phyloP scores from a whole-genome alignment of 257 asterid species.

The Plantago major region DNA sequence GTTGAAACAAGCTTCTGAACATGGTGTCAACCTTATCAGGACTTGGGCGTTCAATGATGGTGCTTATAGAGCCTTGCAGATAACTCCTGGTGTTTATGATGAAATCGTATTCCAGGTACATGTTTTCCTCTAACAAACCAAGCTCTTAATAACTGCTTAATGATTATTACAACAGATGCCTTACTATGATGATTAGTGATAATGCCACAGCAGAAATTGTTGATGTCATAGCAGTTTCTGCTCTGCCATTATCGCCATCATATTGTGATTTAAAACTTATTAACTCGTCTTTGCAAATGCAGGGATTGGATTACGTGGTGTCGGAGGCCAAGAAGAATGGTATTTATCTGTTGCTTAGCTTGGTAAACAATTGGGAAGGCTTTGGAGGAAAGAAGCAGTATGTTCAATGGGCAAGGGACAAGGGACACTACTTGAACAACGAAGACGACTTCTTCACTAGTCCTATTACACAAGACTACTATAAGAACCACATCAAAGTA shows the following conservation, averaged over 20 bases:
- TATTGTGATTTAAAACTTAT: background rate
- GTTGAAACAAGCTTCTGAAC: conserved; percentile 8
- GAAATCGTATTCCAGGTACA: conserved; percentile 10
- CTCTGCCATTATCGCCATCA: no score
- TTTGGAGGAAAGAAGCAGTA: conserved; percentile 12
- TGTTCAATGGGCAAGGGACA: conserved; percentile 16
- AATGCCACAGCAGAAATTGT: no score
- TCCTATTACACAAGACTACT: conserved; percentile 2
- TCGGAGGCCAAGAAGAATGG: conserved; percentile 8
- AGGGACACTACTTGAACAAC: conserved; percentile 6
- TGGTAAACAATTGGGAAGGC: conserved; percentile 15
- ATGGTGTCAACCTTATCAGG: conserved; percentile 3
- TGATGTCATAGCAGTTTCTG: no score
- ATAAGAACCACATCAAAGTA: conserved; percentile 15
- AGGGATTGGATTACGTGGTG: conserved; percentile 13
- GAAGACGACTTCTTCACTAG: conserved; percentile 12
- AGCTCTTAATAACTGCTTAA: no score
- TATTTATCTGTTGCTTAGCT: conserved; percentile 5
- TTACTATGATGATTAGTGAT: no score
- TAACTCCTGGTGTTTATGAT: conserved; percentile 3
- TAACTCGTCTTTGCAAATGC: background rate
- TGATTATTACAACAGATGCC: no score
- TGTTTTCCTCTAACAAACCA: background rate
- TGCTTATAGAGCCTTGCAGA: conserved; percentile 9
- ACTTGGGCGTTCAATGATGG: conserved; percentile 16